Evolutionary conservation across 495 filamentous ascomycete genomes (phyloP).

Genomic region (Margaritispora aquatica): DNA sequence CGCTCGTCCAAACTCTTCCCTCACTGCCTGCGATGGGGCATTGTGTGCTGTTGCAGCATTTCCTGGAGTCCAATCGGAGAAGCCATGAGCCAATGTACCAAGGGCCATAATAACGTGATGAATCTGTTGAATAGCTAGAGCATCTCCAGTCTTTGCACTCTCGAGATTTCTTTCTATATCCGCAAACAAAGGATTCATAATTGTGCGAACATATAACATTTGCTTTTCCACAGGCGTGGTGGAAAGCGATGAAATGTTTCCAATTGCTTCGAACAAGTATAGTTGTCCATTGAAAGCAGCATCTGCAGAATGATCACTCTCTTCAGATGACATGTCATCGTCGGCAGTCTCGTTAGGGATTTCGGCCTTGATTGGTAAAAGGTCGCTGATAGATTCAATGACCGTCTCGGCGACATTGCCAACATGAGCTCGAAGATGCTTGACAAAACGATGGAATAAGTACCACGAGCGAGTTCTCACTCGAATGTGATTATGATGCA

Average conservation of each 20-base stretch:
- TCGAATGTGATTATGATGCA: constrained; percentile 78
- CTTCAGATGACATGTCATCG: constrained; percentile 90
- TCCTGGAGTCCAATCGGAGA: constrained; percentile 77
- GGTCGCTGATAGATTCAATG: constrained; percentile 80
- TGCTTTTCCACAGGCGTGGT: constrained; percentile 75
- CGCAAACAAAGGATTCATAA: constrained; percentile 77
- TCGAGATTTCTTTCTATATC: constrained; percentile 76
- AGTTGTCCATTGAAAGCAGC: constrained; percentile 86
- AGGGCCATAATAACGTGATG: constrained; percentile 97
- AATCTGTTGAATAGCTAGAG: constrained; percentile 76
- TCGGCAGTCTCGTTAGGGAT: constrained; percentile 66
- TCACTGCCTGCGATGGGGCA: constrained; percentile 58
- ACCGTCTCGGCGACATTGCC: constrained; percentile 85
- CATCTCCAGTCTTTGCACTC: constrained; percentile 70
- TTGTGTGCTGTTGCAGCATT: constrained; percentile 41
- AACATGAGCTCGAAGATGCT: constrained; percentile 72
- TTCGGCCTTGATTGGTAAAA: constrained; percentile 87
- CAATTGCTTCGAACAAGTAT: constrained; percentile 90
- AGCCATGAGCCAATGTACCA: constrained; percentile 83
- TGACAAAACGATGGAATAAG: constrained; percentile 89
- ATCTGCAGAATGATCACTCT: constrained; percentile 80
- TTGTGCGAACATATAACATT: constrained; percentile 72
- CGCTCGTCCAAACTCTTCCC: constrained; percentile 74
- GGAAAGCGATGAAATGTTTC: constrained; percentile 75
- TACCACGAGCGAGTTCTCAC: constrained; percentile 94